phyloP scores from a whole-genome alignment of 1,139 yeast species.

The Hanseniaspora uvarum region DNA sequence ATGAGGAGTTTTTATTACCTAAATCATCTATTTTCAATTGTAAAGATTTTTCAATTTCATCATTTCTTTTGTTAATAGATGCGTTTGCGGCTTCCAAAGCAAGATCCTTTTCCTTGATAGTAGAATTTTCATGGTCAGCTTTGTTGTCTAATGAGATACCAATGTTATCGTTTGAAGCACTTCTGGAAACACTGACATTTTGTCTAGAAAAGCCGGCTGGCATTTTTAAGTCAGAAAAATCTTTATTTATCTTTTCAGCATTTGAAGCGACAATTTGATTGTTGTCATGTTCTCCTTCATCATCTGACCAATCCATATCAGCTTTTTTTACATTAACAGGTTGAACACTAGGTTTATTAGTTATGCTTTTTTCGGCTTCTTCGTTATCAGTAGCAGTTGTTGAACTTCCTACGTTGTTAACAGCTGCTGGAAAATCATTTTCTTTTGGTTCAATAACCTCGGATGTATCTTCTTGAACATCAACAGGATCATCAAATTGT shows the following conservation, averaged over 20 bases:
- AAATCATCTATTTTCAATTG: slow-evolving; percentile 3
- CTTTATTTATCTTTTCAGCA: neutral
- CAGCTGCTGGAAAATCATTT: neutral
- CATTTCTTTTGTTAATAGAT: neutral
- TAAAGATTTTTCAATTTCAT: neutral
- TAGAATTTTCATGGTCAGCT: neutral
- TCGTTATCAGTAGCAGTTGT: neutral
- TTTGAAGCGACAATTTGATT: neutral
- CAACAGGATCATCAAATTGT: slow-evolving; percentile 8
- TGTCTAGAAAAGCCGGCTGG: neutral
- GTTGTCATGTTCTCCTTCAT: slow-evolving; percentile 42
- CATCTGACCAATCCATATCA: slow-evolving; percentile 71
- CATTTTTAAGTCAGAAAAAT: neutral
- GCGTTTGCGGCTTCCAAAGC: slow-evolving; percentile 6
- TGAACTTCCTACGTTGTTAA: neutral
- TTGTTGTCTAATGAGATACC: neutral
- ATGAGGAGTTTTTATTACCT: neutral
- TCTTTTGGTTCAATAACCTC: slow-evolving; percentile 5
- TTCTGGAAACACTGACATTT: neutral
- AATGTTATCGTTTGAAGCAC: neutral
- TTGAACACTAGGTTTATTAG: slow-evolving; percentile 13
- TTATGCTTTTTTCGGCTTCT: neutral
- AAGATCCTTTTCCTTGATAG: neutral
- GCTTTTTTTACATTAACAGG: slow-evolving; percentile 68
- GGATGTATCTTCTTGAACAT: slow-evolving; percentile 10